phyloP scores from a whole-genome alignment of 768 basidiomycete genomes.

The Phanerochaete sordida region DNA sequence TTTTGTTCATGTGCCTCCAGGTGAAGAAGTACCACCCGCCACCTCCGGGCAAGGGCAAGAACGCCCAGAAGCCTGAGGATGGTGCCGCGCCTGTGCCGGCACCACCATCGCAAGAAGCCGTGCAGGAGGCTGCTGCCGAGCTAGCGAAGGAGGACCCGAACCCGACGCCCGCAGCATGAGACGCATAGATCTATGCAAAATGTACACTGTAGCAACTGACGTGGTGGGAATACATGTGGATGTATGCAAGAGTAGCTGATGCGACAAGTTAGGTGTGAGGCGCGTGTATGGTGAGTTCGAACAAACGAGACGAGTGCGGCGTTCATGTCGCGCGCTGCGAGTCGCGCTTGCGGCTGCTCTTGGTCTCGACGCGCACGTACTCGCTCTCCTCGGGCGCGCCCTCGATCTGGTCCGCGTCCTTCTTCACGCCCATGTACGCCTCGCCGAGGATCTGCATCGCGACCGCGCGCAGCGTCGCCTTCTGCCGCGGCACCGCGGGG shows the following conservation, averaged over 20 bases:
- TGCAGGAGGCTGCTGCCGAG: background rate
- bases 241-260: background rate
- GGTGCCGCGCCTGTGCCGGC: constrained; percentile 10
- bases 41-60: constrained; percentile 76
- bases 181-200: background rate
- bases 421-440: constrained; percentile 67
- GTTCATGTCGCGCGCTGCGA: constrained; percentile 10
- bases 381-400: constrained; percentile 55
- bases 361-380: constrained; percentile 81
- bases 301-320: too few relatives aligned
- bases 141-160: background rate
- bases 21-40: constrained; percentile 83
- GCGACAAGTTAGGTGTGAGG: background rate
- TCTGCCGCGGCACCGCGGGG: constrained; percentile 44
- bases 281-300: too few relatives aligned
- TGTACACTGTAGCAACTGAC: background rate
- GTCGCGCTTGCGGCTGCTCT: constrained; percentile 50
- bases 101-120: background rate
- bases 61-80: constrained; percentile 31
- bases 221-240: constrained; percentile 5
- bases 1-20: constrained; percentile 30
- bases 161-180: background rate
- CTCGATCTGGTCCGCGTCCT: constrained; percentile 39
- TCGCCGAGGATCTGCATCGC: constrained; percentile 84
- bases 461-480: constrained; percentile 70